Base-by-base conservation (phyloP, 352 stramenopile genomes). In the Phytophthora pseudosyringae region DNA sequence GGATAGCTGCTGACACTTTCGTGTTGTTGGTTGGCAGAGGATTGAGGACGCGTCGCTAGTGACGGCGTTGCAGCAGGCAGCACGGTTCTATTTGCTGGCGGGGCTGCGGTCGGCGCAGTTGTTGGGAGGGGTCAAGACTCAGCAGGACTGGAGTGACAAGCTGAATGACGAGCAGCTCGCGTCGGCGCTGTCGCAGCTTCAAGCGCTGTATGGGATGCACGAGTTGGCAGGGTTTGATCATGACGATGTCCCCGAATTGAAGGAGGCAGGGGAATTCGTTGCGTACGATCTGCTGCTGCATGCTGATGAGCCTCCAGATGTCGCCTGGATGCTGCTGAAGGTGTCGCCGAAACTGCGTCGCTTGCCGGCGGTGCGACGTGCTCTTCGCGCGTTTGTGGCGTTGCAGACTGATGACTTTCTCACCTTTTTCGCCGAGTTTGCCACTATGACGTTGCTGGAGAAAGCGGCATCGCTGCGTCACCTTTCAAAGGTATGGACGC, bases 151-250 rank as follows among this genome's bases (percentile, higher is more conserved):
- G 84, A 93, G 84, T 48, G 80, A 91, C 57, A 78, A 73, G 33
- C 65, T 93, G 9, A 88, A 93, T 50, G 73, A 89, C 52, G 74
- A 93, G 41, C 84, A 93, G 56, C 67, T 93, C 26, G 66, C 63
- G 29, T 93, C 84, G 4, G 81, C 84, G 16, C 54, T 93, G 15
- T 71, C 75, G 1, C 71, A 89, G 48, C 64, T 93, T 3, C 75
- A 83, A 28, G 65, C 44, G 32, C 67, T 87, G 38, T 87, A 80
- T 40, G 49, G 46, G 5, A 43, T 50, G 33, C 47, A 69, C 18
- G 48, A 69, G 4, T 28, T 76, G 2, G 40, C 51, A 10, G 51
- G 63, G 5, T 56, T 50, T 26, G 44, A 44, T 13, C 32, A 41
- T 10, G 35, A 61, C 13, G 57, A 62, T 18, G 41, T 52, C 8